A percentile compares a stretch with the other conserved stretches of the same genome.
These are phyloP conservation scores for Strobilomyces confusus DNA, from an alignment of 768 basidiomycete species.

Conservation along the genomic window DNA sequence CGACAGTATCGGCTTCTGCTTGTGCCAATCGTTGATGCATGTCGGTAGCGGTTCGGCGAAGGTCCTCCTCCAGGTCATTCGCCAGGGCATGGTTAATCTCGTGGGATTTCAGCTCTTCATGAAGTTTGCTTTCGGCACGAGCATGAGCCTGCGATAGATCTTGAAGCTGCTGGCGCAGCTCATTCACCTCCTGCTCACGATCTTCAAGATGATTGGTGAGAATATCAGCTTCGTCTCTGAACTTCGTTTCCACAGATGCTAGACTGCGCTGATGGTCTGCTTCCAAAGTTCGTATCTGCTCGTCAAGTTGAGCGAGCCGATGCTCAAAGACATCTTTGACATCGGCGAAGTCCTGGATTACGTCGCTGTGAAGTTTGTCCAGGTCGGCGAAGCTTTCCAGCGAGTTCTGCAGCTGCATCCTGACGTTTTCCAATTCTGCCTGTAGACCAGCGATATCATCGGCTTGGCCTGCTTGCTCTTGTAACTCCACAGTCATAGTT, in stretches of 20 bases:
- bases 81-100: slow-evolving; percentile 28
- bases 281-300: slow-evolving; percentile 25
- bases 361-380: slow-evolving; percentile 23
- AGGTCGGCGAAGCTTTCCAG: slow-evolving; percentile 23
- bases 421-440: slow-evolving; percentile 24
- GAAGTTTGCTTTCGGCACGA: slow-evolving; percentile 29
- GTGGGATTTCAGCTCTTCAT: slow-evolving; percentile 24
- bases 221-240: slow-evolving; percentile 29
- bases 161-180: slow-evolving; percentile 37
- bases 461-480: slow-evolving; percentile 6
- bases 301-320: slow-evolving; percentile 24
- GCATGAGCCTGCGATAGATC: slow-evolving; percentile 34
- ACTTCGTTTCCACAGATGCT: slow-evolving; percentile 33
- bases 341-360: slow-evolving; percentile 22
- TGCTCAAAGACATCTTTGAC: slow-evolving; percentile 30
- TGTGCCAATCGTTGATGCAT: slow-evolving; percentile 41
- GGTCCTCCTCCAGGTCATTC: slow-evolving; percentile 32
- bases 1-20: slow-evolving; percentile 33
- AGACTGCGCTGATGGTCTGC: slow-evolving; percentile 21
- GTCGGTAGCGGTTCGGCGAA: slow-evolving; percentile 35
- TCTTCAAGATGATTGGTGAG: slow-evolving; percentile 38
- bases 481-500: slow-evolving; percentile 18
- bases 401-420: slow-evolving; percentile 20
- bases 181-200: slow-evolving; percentile 31
- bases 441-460: slow-evolving; percentile 21